Base-by-base conservation (phyloP, 1,284 basidiomycete species). In the Veloporphyrellus conicus region DNA sequence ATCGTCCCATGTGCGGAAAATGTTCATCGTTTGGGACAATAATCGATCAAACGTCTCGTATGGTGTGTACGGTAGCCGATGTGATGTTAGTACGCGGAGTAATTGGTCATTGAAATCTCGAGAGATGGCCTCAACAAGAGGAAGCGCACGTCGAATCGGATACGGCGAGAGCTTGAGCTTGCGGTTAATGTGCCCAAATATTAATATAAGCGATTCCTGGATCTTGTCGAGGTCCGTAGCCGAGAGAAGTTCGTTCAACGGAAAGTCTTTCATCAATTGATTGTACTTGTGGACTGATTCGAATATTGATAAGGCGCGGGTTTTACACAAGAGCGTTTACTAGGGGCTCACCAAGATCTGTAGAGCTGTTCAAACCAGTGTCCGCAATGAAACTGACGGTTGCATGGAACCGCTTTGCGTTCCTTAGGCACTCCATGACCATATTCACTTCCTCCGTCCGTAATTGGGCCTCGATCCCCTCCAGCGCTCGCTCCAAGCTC, bases 321-420 rank as follows among this genome's bases (percentile, higher is more conserved):
- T 9, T 22, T n/a, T n/a, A n/a, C n/a, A 33, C 18, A 29, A 36
- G 23, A 33, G 9, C 6, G 5, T 19, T 15, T 31, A 16, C 4
- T 1, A 40, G 16, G 28, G 5, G 71, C 82, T 58, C 56, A 87
- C 87, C 89, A 6, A 84, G 73, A 61, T 96, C 92, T 35, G 84
- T 87, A 9, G 93, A 90, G 62, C 93, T 92, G 68, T 94, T 96
- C 56, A 99, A 69, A 20, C 94, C 95, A 0, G 95, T 99, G 66
- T 99, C 95, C 3, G 95, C 92, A 53, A 96, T 90, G 73, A 99
- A 98, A 67, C 91, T 93, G 64, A 98, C 94, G 0, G 95, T 99
- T 0, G 94, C 94, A 54, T 90, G 92, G 74, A 96, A 99, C 19
- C 96, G 85, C 66, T 97, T 98, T 28, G 96, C 95, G 55, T 96